These are phyloP conservation scores for Mucor indicus DNA, from an alignment of 371 early-diverging fungal genomes.

Conservation along the genomic window DNA sequence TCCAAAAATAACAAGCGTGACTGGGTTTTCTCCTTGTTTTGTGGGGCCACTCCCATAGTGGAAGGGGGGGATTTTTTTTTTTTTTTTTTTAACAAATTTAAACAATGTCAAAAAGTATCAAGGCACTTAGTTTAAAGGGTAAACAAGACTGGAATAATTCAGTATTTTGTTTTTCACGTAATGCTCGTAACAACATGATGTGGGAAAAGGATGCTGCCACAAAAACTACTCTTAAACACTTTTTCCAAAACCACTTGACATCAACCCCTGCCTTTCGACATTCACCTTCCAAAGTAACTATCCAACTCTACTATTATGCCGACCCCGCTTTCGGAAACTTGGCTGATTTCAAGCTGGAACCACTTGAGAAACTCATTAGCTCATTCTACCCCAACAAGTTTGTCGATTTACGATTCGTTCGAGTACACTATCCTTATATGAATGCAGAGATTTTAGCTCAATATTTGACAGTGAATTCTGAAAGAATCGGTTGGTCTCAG, in stretches of 20 bases:
- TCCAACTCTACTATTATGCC: slow-evolving; percentile 51
- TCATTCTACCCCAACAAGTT: slow-evolving; percentile 45
- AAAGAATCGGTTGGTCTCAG: slow-evolving; percentile 39
- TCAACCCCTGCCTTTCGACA: slow-evolving; percentile 50
- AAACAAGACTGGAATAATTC: slow-evolving; percentile 53
- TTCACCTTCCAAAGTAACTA: slow-evolving; percentile 43
- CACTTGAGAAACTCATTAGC: slow-evolving; percentile 39
- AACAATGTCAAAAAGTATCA: slow-evolving; percentile 50
- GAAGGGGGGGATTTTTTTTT: slow-evolving; percentile 1
- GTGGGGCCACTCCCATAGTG: too few species aligned
- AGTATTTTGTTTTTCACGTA: slow-evolving; percentile 45
- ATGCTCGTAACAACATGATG: slow-evolving; percentile 42
- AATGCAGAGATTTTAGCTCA: slow-evolving; percentile 54
- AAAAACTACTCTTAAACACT: slow-evolving; percentile 39
- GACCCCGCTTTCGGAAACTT: slow-evolving; percentile 37
- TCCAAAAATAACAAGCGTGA: too few species aligned
- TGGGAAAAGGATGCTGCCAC: slow-evolving; percentile 53
- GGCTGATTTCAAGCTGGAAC: slow-evolving; percentile 33
- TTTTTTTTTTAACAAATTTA: neutral
- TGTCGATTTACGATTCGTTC: slow-evolving; percentile 39
- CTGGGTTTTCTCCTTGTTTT: too few species aligned
- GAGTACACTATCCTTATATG: slow-evolving; percentile 52
- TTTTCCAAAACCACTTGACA: slow-evolving; percentile 47
- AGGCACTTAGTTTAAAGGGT: slow-evolving; percentile 47
- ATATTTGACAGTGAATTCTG: slow-evolving; percentile 43